Percentiles rank a stretch among this genome's conserved stretches.
Conservation (phyloP, 228 moss, liverwort and hornwort genomes). For the Sphagnum fallax region DNA sequence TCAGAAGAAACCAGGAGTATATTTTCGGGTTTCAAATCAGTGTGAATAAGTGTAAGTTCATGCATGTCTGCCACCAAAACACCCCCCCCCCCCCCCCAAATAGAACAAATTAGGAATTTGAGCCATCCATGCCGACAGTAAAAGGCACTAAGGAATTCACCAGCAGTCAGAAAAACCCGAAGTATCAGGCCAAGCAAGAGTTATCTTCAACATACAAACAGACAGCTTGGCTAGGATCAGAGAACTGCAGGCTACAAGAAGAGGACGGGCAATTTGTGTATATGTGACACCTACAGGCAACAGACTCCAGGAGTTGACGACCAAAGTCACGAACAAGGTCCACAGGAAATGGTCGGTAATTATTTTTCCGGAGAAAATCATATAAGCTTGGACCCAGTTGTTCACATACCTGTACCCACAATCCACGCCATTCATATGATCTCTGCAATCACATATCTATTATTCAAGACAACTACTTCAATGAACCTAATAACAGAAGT, state of each 20-base stretch:
- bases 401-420: constrained; percentile 70
- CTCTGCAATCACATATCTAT: not conserved
- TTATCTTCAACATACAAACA: not conserved
- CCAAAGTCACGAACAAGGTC: constrained; percentile 96
- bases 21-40: constrained; percentile 98
- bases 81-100: no score
- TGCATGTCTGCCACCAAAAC: constrained; percentile 77
- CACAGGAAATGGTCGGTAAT: constrained; percentile 87
- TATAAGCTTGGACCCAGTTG: constrained; percentile 95
- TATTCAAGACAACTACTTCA: no score
- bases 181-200: not conserved
- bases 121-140: no score
- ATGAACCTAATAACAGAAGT: no score
- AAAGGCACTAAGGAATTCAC: no score
- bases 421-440: not conserved
- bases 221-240: no score
- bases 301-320: constrained; percentile 93
- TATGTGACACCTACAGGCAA: constrained; percentile 60
- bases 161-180: no score
- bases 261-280: no score
- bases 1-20: constrained; percentile 89
- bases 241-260: no score
- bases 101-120: no score
- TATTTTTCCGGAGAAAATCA: constrained; percentile 91
- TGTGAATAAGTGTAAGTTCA: constrained; percentile 93